phyloP scores from a whole-genome alignment of 345 rosid genomes.

The Laguncularia racemosa region DNA sequence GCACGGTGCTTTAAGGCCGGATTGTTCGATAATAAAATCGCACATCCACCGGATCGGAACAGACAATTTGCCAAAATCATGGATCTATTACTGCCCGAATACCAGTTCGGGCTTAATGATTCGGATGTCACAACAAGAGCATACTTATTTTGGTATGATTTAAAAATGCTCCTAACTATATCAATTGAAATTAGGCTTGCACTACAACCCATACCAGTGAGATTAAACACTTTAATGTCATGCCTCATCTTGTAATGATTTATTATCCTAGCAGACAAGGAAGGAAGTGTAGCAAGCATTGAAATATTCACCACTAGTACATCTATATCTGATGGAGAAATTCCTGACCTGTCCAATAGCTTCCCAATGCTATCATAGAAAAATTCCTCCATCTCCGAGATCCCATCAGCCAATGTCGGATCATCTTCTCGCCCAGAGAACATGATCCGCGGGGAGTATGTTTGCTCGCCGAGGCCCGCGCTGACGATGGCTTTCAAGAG shows the following conservation, averaged over 20 bases:
- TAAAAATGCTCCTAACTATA: conserved; percentile 55
- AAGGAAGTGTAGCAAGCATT: conserved; percentile 59
- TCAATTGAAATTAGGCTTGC: conserved; percentile 77
- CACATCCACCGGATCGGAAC: conserved; percentile 82
- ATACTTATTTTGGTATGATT: conserved; percentile 32
- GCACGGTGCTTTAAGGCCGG: conserved; percentile 33
- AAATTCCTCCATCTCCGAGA: conserved; percentile 85
- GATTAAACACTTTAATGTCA: conserved; percentile 57
- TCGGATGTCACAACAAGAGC: conserved; percentile 73
- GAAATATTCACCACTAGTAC: conserved; percentile 76
- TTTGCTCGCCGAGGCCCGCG: conserved; percentile 42
- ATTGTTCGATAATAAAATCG: conserved; percentile 67
- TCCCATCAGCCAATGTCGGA: conserved; percentile 52
- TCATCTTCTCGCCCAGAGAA: conserved; percentile 34
- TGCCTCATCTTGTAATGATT: conserved; percentile 71
- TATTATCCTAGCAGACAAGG: conserved; percentile 54
- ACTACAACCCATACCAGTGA: conserved; percentile 92
- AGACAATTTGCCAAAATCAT: conserved; percentile 84
- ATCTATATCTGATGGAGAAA: conserved; percentile 64
- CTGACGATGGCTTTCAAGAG: conserved; percentile 42
- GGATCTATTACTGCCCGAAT: conserved; percentile 67
- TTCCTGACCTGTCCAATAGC: conserved; percentile 46
- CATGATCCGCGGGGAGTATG: conserved; percentile 31
- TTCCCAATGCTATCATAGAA: conserved; percentile 52
- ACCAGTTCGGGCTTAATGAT: conserved; percentile 79